Evolutionary conservation across 2,329 filamentous ascomycete species (phyloP).

Genomic region (Phialocephala subalpina): DNA sequence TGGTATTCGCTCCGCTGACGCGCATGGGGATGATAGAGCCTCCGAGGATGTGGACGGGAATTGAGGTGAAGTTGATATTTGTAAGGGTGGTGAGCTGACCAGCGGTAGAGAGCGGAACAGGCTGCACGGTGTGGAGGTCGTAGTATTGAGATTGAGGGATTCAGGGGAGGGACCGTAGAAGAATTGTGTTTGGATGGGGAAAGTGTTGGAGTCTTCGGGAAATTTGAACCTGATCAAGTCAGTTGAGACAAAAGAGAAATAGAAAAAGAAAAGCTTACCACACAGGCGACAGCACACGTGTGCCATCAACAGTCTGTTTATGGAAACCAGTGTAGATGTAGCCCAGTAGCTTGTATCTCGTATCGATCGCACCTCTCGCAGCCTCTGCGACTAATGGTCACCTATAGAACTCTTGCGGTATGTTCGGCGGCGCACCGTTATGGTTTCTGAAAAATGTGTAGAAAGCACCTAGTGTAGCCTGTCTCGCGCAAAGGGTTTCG

Average conservation of each 20-base stretch:
- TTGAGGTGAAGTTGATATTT: conserved; percentile 53
- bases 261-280: conserved; percentile 43
- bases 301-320: conserved; percentile 64
- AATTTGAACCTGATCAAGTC: conserved; percentile 56
- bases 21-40: conserved; percentile 69
- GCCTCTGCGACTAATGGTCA: conserved; percentile 68
- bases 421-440: conserved; percentile 52
- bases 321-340: conserved; percentile 78
- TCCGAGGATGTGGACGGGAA: conserved; percentile 70
- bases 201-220: conserved; percentile 54
- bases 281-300: conserved; percentile 73
- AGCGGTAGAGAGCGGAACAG: conserved; percentile 51
- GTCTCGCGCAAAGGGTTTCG: conserved; percentile 71
- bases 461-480: conserved; percentile 76
- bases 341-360: conserved; percentile 74
- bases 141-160: conserved; percentile 50
- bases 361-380: conserved; percentile 70
- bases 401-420: conserved; percentile 72
- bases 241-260: background rate
- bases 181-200: conserved; percentile 54
- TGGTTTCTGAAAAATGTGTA: conserved; percentile 77
- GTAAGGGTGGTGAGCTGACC: conserved; percentile 46
- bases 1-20: conserved; percentile 63
- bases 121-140: background rate
- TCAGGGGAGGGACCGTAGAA: conserved; percentile 55